These are phyloP conservation scores for Mortierella sp. DNA, from an alignment of 371 early-diverging fungal species.

Conservation along the genomic window DNA sequence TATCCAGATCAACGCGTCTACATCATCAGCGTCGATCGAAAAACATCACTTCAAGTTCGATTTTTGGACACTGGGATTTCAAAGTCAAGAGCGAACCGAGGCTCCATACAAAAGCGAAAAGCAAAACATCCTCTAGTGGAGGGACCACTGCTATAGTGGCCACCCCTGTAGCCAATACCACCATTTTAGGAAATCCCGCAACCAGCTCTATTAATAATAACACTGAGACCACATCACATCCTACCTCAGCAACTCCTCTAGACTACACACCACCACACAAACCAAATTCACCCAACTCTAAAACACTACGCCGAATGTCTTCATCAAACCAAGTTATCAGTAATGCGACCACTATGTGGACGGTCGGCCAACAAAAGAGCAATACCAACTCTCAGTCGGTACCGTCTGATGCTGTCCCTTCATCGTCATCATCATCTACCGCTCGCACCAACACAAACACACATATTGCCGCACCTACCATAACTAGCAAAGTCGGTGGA, in stretches of 20 bases:
- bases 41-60: constrained; percentile 7
- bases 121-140: constrained; percentile 6
- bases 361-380: constrained; percentile 23
- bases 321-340: constrained; percentile 3
- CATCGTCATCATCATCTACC: neutral
- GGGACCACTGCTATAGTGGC: neutral
- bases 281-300: neutral
- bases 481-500: neutral
- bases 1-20: constrained; percentile 15
- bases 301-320: constrained; percentile 1
- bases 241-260: neutral
- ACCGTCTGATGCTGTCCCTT: neutral
- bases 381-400: neutral
- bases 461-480: neutral
- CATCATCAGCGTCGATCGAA: constrained; percentile 21
- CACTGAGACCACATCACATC: neutral
- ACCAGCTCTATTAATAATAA: neutral
- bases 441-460: neutral
- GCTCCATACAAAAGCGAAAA: constrained; percentile 15
- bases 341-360: constrained; percentile 30
- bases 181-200: neutral
- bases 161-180: neutral
- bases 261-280: neutral
- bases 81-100: constrained; percentile 12
- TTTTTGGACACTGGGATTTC: constrained; percentile 27